phyloP scores from a whole-genome alignment of 345 rosid species.

The Adansonia digitata region DNA sequence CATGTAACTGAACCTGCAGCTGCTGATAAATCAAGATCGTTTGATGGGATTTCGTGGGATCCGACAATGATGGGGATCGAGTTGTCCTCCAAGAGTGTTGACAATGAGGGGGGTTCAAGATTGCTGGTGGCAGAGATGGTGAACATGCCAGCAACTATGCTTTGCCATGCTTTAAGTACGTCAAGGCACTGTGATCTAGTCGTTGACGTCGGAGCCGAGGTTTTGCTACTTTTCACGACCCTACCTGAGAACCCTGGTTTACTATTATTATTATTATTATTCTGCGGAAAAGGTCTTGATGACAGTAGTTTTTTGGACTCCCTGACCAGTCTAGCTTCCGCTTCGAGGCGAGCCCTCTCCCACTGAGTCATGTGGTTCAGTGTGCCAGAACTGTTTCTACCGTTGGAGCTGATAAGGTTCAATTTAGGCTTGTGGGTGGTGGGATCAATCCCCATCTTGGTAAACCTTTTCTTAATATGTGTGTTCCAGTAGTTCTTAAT shows the following conservation, averaged over 20 bases:
- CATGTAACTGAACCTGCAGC: not conserved
- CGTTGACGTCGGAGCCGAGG: not conserved
- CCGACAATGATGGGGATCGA: not conserved
- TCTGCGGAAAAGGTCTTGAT: conserved; percentile 7
- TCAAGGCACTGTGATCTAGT: conserved; percentile 43
- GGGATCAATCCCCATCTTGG: conserved; percentile 40
- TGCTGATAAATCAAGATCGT: not conserved
- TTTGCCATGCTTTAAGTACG: conserved; percentile 41
- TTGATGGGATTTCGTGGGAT: not conserved
- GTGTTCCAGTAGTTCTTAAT: conserved; percentile 61
- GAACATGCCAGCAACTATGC: conserved; percentile 30
- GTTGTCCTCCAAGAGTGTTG: conserved; percentile 6
- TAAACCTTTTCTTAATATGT: conserved; percentile 40
- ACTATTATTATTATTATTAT: not conserved
- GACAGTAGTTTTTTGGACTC: conserved; percentile 26
- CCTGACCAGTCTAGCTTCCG: conserved; percentile 31
- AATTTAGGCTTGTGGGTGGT: conserved; percentile 39
- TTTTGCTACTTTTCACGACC: not conserved
- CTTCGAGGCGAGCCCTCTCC: conserved; percentile 41
- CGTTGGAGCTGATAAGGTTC: not conserved
- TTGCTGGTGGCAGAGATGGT: no score
- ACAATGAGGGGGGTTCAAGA: conserved; percentile 25
- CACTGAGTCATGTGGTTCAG: conserved; percentile 42
- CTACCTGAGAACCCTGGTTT: no score
- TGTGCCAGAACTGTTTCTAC: not conserved